These are phyloP conservation scores for Salvia sclarea DNA, from an alignment of 305 asterid species.

Conservation along the genomic window DNA sequence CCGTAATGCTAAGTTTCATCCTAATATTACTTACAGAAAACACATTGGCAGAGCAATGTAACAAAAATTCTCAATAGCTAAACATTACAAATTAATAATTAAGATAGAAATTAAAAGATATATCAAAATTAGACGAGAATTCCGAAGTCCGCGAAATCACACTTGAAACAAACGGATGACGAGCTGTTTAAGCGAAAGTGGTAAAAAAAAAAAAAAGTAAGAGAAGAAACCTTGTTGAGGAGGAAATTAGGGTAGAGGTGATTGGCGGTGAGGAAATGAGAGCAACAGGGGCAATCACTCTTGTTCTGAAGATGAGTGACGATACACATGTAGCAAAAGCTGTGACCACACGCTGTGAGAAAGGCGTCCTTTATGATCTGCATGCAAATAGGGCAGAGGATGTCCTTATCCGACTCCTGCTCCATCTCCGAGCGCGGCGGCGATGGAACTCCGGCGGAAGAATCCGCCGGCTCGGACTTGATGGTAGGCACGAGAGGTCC, in stretches of 20 bases:
- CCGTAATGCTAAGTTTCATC: not conserved
- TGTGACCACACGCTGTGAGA: conserved; percentile 82
- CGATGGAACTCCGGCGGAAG: conserved; percentile 35
- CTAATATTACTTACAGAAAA: not conserved
- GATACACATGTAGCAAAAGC: conserved; percentile 87
- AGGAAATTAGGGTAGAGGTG: conserved; percentile 86
- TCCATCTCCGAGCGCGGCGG: conserved; percentile 20
- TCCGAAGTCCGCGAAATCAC: conserved; percentile 12
- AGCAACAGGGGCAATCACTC: conserved; percentile 90
- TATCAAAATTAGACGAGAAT: not conserved
- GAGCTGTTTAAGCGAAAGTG: not conserved
- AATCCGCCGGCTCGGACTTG: conserved; percentile 46
- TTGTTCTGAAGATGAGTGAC: conserved; percentile 76
- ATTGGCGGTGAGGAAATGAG: conserved; percentile 61
- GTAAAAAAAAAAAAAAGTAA: not conserved
- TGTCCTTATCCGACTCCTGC: conserved; percentile 54
- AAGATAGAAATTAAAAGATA: not conserved
- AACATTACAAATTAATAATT: not conserved
- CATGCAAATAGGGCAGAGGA: conserved; percentile 91
- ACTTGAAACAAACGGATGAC: not conserved
- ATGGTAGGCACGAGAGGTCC: conserved; percentile 61
- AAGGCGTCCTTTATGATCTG: conserved; percentile 83
- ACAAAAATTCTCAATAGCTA: not conserved
- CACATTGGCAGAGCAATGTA: not conserved
- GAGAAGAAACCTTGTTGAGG: conserved; percentile 64